Evolutionary conservation across 164 flowering plant species (phyloP).

Genomic region (Litsea cubeba): DNA sequence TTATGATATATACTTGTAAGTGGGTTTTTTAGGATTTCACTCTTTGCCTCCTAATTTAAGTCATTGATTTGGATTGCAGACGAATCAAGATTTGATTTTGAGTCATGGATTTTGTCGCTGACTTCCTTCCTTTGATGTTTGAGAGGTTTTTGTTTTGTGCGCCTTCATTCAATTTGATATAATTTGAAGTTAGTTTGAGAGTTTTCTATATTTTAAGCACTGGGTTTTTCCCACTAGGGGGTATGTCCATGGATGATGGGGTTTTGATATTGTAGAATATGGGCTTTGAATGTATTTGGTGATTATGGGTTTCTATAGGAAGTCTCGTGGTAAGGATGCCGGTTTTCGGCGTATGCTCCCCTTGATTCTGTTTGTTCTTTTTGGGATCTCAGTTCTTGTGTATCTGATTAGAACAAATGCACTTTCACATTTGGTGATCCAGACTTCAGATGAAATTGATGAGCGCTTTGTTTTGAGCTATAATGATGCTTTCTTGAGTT

Average conservation of each 20-base stretch:
- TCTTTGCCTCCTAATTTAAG: no score
- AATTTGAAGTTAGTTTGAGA: neutral
- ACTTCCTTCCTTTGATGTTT: neutral
- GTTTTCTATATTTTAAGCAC: neutral
- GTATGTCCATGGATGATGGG: neutral
- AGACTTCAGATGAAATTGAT: slow-evolving; percentile 15
- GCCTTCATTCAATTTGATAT: no score
- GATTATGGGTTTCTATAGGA: slow-evolving; percentile 48
- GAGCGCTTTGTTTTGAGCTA: neutral
- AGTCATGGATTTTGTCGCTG: neutral
- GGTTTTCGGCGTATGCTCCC: slow-evolving; percentile 44
- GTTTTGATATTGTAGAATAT: no score
- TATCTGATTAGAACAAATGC: slow-evolving; percentile 32
- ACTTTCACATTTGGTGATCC: slow-evolving; percentile 11
- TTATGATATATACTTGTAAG: no score
- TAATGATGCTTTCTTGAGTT: slow-evolving; percentile 2
- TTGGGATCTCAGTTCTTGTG: slow-evolving; percentile 34
- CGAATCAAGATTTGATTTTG: no score
- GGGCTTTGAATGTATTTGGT: neutral
- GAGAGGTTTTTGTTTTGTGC: neutral
- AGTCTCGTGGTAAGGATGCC: slow-evolving; percentile 31
- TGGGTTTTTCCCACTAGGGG: neutral
- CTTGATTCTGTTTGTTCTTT: slow-evolving; percentile 35
- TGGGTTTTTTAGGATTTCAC: no score
- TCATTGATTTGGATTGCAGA: no score